phyloP scores from a whole-genome alignment of 2,329 filamentous ascomycete genomes.

The Huntiella abstrusa region DNA sequence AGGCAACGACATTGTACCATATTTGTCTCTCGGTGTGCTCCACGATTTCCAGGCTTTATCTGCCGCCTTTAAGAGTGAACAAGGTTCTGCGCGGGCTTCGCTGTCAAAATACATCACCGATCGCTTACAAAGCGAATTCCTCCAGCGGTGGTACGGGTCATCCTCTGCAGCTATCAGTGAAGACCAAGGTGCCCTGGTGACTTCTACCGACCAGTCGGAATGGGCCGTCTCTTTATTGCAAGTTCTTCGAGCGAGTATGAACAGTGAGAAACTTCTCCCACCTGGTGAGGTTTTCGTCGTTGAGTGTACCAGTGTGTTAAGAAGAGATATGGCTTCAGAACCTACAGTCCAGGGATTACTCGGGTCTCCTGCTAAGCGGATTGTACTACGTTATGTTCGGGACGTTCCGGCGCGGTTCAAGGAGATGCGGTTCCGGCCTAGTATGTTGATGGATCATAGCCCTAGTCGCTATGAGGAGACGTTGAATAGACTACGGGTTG shows the following conservation, averaged over 20 bases:
- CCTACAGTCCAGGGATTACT: constrained; percentile 28
- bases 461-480: constrained; percentile 56
- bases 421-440: constrained; percentile 51
- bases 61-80: constrained; percentile 54
- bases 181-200: constrained; percentile 20
- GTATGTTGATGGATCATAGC: constrained; percentile 60
- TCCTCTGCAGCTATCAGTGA: constrained; percentile 16
- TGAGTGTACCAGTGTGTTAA: constrained; percentile 47
- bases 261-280: constrained; percentile 49
- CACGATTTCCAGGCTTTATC: constrained; percentile 59
- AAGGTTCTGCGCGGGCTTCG: constrained; percentile 46
- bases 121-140: constrained; percentile 40
- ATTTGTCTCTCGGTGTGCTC: constrained; percentile 51
- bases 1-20: constrained; percentile 54
- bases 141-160: constrained; percentile 39
- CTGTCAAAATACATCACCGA: constrained; percentile 48
- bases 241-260: constrained; percentile 47
- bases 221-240: constrained; percentile 54
- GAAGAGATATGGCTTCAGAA: constrained; percentile 29
- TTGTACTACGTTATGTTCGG: constrained; percentile 50
- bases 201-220: constrained; percentile 29
- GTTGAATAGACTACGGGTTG: constrained; percentile 37
- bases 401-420: constrained; percentile 53
- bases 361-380: constrained; percentile 45
- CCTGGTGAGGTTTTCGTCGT: constrained; percentile 61